Evolutionary conservation across 2,329 filamentous ascomycete genomes (phyloP).

Genomic region (Aureobasidium pullulans): DNA sequence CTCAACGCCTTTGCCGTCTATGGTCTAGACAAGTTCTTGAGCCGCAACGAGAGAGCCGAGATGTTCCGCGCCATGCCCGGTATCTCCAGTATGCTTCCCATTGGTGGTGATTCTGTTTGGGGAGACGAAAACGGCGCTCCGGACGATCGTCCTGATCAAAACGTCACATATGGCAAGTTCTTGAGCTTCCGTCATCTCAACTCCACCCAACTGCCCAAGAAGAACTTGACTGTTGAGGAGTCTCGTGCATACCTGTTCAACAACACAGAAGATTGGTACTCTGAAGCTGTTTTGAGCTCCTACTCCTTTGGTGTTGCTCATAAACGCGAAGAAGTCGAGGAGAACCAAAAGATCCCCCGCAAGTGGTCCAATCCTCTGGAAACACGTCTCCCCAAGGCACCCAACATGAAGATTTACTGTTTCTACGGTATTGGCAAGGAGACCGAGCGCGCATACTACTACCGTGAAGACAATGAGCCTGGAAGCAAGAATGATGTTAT

Average conservation of each 20-base stretch:
- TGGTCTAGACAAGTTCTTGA: constrained; percentile 90
- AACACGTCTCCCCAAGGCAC: constrained; percentile 75
- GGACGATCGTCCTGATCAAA: constrained; percentile 71
- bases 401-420: constrained; percentile 89
- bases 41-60: constrained; percentile 80
- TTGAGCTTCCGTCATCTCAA: constrained; percentile 74
- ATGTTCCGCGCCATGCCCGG: constrained; percentile 97
- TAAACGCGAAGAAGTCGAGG: constrained; percentile 70
- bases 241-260: constrained; percentile 71
- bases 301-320: constrained; percentile 89
- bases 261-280: constrained; percentile 80
- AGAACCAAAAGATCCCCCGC: constrained; percentile 40
- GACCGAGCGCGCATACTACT: constrained; percentile 89
- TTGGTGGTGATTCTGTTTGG: constrained; percentile 93
- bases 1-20: constrained; percentile 95
- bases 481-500: constrained; percentile 56
- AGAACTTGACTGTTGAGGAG: constrained; percentile 74
- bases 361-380: constrained; percentile 98
- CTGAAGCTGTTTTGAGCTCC: constrained; percentile 59
- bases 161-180: constrained; percentile 68
- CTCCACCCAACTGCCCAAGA: constrained; percentile 30
- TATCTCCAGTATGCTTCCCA: constrained; percentile 91
- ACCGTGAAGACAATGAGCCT: constrained; percentile 62
- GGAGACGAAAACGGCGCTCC: constrained; percentile 81
- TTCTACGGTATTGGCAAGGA: constrained; percentile 95